Evolutionary conservation across 306 rosid species (phyloP).

Genomic region (Lablab purpureus): DNA sequence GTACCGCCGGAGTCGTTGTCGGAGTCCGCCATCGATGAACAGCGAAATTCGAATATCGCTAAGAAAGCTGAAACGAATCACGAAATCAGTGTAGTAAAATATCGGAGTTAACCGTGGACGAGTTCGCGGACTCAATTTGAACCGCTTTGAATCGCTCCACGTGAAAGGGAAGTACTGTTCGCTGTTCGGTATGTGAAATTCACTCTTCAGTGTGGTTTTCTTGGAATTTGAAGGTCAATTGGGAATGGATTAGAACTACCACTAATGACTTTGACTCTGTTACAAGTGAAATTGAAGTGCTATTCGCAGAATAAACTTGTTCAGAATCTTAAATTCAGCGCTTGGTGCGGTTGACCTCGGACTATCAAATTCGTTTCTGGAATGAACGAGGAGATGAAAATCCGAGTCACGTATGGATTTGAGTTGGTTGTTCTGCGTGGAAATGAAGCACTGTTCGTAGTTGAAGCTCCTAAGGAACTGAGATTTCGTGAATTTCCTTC

Average conservation of each 20-base stretch:
- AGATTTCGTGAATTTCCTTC: neutral
- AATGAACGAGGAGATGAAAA: neutral
- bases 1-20: slow-evolving; percentile 87
- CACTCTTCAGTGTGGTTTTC: neutral
- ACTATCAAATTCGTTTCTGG: neutral
- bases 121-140: neutral
- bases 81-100: neutral
- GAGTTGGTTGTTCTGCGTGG: slow-evolving; percentile 11
- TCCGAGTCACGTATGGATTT: neutral
- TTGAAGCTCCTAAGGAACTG: slow-evolving; percentile 13
- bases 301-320: neutral
- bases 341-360: neutral
- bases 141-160: slow-evolving; percentile 21
- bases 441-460: neutral
- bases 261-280: slow-evolving; percentile 5
- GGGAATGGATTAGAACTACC: neutral
- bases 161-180: neutral
- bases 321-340: neutral
- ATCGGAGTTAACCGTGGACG: neutral
- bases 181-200: neutral
- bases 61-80: slow-evolving; percentile 20
- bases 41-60: neutral
- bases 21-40: slow-evolving; percentile 76
- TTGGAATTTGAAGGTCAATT: neutral
- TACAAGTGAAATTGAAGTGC: slow-evolving; percentile 23